Conservation (phyloP, 331 rosid genomes). For the Stylosanthes scabra region DNA sequence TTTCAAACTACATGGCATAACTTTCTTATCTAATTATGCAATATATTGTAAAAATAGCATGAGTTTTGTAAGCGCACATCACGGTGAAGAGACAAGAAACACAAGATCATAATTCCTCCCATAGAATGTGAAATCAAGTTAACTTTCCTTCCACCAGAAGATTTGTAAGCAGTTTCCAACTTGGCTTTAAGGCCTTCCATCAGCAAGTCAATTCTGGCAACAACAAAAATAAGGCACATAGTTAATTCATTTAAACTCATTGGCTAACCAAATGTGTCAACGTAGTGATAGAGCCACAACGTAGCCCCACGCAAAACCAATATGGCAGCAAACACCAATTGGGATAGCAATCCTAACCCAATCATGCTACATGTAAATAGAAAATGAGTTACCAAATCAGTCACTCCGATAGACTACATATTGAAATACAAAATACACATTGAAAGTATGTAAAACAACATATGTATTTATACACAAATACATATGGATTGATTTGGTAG, state of each 20-base stretch:
- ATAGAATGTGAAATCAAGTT: slow-evolving; percentile 88
- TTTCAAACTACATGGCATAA: neutral
- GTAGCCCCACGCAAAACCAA: too few species aligned
- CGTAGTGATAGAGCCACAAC: too few species aligned
- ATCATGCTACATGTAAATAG: too few species aligned
- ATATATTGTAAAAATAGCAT: slow-evolving; percentile 34
- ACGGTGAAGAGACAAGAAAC: slow-evolving; percentile 78
- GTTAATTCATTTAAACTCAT: neutral
- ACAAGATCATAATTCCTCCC: slow-evolving; percentile 83
- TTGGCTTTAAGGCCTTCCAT: slow-evolving; percentile 79
- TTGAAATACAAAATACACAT: too few species aligned
- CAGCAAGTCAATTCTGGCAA: slow-evolving; percentile 68
- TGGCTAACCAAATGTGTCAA: too few species aligned
- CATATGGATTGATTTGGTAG: too few species aligned
- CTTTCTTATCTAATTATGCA: neutral
- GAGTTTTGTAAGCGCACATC: slow-evolving; percentile 63
- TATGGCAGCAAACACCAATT: too few species aligned
- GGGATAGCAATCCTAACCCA: too few species aligned
- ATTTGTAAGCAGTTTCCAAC: slow-evolving; percentile 83
- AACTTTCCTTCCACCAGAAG: slow-evolving; percentile 94
- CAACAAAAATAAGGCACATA: slow-evolving; percentile 16
- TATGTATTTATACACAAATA: too few species aligned
- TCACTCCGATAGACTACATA: too few species aligned
- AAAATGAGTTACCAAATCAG: too few species aligned
- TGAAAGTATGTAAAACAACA: too few species aligned